Percentiles rank a stretch among this genome's conserved stretches.
These are phyloP conservation scores for Pontederia crassipes DNA, from an alignment of 176 grass and related monocot species.

Conservation along the genomic window DNA sequence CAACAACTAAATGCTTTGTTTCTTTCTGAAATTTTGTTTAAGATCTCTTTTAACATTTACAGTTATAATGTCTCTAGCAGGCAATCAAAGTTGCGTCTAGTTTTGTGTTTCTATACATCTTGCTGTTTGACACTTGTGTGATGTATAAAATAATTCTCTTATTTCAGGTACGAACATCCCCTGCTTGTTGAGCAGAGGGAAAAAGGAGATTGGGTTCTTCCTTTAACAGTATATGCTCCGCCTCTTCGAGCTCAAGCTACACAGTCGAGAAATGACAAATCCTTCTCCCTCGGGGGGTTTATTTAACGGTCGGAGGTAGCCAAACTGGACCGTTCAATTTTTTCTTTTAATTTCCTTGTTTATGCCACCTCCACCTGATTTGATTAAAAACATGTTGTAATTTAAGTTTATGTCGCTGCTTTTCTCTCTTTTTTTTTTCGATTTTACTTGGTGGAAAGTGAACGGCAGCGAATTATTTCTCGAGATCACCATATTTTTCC, in stretches of 20 bases:
- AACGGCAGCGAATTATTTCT: too few relatives aligned
- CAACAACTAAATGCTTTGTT: background rate
- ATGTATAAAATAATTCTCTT: background rate
- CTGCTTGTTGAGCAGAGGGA: conserved; percentile 83
- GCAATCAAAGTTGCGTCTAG: too few relatives aligned
- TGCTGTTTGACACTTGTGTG: background rate
- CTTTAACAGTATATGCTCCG: conserved; percentile 77
- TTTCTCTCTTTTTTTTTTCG: too few relatives aligned
- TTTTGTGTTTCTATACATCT: background rate
- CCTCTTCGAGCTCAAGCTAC: conserved; percentile 47
- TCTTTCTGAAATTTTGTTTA: background rate
- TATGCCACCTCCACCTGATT: too few relatives aligned
- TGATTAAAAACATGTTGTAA: too few relatives aligned
- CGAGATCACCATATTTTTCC: too few relatives aligned
- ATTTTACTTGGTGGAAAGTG: too few relatives aligned
- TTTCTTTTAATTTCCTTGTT: too few relatives aligned
- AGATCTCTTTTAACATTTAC: too few relatives aligned
- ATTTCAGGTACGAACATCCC: conserved; percentile 75
- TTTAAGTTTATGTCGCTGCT: too few relatives aligned
- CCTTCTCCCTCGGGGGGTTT: conserved; percentile 48
- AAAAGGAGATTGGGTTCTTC: conserved; percentile 89
- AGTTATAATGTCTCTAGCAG: too few relatives aligned
- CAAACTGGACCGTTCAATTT: too few relatives aligned
- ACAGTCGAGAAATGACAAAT: conserved; percentile 63
- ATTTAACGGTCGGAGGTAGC: conserved; percentile 48